These are phyloP conservation scores for Suhomyces vadensis DNA, from an alignment of 805 yeast genomes.

Conservation along the genomic window DNA sequence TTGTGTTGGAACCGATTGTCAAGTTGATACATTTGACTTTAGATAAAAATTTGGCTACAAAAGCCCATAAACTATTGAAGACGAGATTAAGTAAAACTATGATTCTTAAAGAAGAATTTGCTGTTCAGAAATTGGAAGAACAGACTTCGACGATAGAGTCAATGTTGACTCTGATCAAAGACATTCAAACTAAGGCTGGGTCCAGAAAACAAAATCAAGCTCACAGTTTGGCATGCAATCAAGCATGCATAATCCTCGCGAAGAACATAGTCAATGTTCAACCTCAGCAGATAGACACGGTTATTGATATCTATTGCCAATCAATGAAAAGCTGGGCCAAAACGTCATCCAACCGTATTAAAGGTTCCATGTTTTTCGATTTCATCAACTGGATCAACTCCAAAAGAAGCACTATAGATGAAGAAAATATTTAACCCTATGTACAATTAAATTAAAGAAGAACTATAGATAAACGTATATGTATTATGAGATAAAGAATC, in stretches of 20 bases:
- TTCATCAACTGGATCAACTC: slow-evolving; percentile 76
- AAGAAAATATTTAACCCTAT: slow-evolving; percentile 1
- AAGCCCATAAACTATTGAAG: slow-evolving; percentile 72
- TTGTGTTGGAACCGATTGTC: slow-evolving; percentile 56
- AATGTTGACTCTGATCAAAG: slow-evolving; percentile 32
- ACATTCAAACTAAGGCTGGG: slow-evolving; percentile 45
- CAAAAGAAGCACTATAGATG: slow-evolving; percentile 32
- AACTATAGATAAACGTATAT: too few relatives aligned
- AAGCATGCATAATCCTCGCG: slow-evolving; percentile 63
- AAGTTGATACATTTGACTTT: slow-evolving; percentile 63
- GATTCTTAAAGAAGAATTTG: slow-evolving; percentile 24
- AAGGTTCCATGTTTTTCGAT: slow-evolving; percentile 66
- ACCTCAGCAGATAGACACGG: slow-evolving; percentile 35
- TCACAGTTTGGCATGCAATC: slow-evolving; percentile 58
- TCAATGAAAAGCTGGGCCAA: slow-evolving; percentile 64
- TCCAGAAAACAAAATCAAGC: slow-evolving; percentile 48
- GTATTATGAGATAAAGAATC: too few relatives aligned
- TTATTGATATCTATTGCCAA: slow-evolving; percentile 57
- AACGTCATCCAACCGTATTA: slow-evolving; percentile 46
- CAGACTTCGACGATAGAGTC: background rate
- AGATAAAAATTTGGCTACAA: slow-evolving; percentile 69
- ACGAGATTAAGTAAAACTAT: slow-evolving; percentile 55
- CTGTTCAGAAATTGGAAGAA: slow-evolving; percentile 17
- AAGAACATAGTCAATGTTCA: slow-evolving; percentile 50
- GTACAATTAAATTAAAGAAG: background rate